Evolutionary conservation across 2,329 filamentous ascomycete genomes (phyloP).

Genomic region (Acarospora socialis): DNA sequence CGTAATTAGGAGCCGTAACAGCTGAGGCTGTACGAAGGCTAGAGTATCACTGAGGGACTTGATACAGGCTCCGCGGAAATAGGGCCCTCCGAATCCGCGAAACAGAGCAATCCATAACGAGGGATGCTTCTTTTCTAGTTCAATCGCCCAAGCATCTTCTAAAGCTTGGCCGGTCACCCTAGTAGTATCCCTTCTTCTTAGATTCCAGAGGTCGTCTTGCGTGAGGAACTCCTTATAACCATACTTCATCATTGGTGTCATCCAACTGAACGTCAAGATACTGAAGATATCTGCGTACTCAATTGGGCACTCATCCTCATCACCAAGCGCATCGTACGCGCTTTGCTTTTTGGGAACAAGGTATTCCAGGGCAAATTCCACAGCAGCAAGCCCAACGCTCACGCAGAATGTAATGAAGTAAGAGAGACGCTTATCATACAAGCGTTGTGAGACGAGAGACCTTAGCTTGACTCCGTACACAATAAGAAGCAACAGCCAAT

Average conservation of each 20-base stretch:
- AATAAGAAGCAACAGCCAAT: constrained; percentile 78
- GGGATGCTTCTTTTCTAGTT: constrained; percentile 60
- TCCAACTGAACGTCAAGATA: constrained; percentile 88
- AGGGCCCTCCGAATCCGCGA: constrained; percentile 71
- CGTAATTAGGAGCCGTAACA: constrained; percentile 67
- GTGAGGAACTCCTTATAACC: constrained; percentile 87
- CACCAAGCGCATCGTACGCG: constrained; percentile 52
- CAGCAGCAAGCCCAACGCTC: constrained; percentile 52
- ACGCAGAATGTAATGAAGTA: constrained; percentile 68
- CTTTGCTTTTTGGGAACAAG: constrained; percentile 66
- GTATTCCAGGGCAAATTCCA: constrained; percentile 72
- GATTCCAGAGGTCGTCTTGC: constrained; percentile 89
- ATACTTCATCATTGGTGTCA: constrained; percentile 94
- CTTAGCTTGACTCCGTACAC: constrained; percentile 69
- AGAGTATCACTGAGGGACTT: constrained; percentile 79
- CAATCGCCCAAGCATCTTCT: constrained; percentile 58
- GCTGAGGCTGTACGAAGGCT: constrained; percentile 80
- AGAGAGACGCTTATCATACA: constrained; percentile 49
- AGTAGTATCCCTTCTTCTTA: constrained; percentile 68
- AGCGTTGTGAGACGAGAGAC: constrained; percentile 65
- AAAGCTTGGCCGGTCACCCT: constrained; percentile 56
- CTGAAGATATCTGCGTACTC: constrained; percentile 94
- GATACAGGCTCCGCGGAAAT: constrained; percentile 66
- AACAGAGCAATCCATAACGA: constrained; percentile 80
- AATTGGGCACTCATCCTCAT: constrained; percentile 55